phyloP scores from a whole-genome alignment of 2,329 filamentous ascomycete genomes.

The Ophiocordyceps polyrhachis-furcata region DNA sequence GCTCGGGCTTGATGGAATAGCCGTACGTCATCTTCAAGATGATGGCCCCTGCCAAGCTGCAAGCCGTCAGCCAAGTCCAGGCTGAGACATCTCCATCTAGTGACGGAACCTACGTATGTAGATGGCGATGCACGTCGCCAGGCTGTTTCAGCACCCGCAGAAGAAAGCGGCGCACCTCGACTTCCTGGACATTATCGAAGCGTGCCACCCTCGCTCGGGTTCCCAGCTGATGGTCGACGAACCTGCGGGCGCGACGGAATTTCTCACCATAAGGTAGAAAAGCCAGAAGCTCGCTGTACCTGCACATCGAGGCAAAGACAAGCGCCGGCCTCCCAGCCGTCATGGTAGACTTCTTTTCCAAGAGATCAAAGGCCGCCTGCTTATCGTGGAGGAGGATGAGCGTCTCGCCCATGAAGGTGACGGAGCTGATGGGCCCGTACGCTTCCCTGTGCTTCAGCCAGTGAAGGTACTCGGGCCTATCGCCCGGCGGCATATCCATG shows the following conservation, averaged over 20 bases:
- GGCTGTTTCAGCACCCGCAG: conserved; percentile 21
- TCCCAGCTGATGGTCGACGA: conserved; percentile 22
- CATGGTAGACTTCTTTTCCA: conserved; percentile 17
- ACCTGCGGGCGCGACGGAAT: conserved; percentile 23
- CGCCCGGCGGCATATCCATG: conserved; percentile 1
- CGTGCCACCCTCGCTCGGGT: conserved; percentile 18
- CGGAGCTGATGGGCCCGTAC: conserved; percentile 23
- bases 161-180: conserved; percentile 24
- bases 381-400: conserved; percentile 21
- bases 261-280: conserved; percentile 17
- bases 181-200: conserved; percentile 23
- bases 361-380: conserved; percentile 15
- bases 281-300: conserved; percentile 2
- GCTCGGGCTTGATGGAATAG: conserved; percentile 12
- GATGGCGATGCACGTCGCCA: conserved; percentile 17
- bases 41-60: neutral
- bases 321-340: conserved; percentile 16
- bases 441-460: conserved; percentile 3
- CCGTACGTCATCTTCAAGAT: conserved; percentile 8
- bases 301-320: conserved; percentile 15
- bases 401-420: conserved; percentile 20
- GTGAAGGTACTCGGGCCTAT: conserved; percentile 1
- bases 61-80: neutral
- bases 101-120: neutral
- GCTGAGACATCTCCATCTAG: too few species aligned